Base-by-base conservation (phyloP, 179 eudicot genomes). In the Kewa caespitosa region DNA sequence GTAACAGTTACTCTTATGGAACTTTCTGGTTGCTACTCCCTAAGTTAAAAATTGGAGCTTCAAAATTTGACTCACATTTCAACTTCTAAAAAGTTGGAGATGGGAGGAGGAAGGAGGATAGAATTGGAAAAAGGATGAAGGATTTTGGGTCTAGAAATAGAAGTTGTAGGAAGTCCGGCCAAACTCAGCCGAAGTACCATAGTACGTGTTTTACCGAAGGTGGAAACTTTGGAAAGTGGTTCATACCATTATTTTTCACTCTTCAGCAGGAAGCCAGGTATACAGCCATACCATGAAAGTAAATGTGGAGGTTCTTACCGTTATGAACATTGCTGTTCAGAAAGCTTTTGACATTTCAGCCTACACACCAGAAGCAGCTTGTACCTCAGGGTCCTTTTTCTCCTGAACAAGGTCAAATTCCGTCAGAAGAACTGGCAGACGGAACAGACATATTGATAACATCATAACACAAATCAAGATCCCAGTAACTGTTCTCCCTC, bases 321-420 rank as follows among this genome's bases (percentile, higher is more conserved):
- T 37, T 73, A 61, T 36, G 37, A 74, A n/a, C 50, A 54, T 46
- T 73, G 48, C 69, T 63, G 43, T 39, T 57, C 48, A 25, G 55
- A 76, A 72, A 17, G 76, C 72, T 48, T 30, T 48, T 38, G 42
- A 65, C 55, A 28, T 50, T 36, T 67, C 34, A 28, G 38, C 68
- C 83, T 85, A 92, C 76, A 88, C 87, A 72, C 91, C 87, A 23
- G 93, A 92, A 54, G 87, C 84, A 81, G 93, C 86, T 85, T 87
- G 83, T 69, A 46, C 83, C 82, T 84, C 84, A 28, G 87, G 69
- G 80, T 81, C 93, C 48, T 82, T 78, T 69, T 81, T 86, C 57
- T 81, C 93, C 93, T 87, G 87, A 67, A 84, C 57, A 65, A 42
- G 70, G 36, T 54, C 18, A 30, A 70, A 57, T 57, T 28, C 63